These are phyloP conservation scores for Colletotrichum karsti DNA, from an alignment of 2,329 filamentous ascomycete genomes.

Conservation along the genomic window DNA sequence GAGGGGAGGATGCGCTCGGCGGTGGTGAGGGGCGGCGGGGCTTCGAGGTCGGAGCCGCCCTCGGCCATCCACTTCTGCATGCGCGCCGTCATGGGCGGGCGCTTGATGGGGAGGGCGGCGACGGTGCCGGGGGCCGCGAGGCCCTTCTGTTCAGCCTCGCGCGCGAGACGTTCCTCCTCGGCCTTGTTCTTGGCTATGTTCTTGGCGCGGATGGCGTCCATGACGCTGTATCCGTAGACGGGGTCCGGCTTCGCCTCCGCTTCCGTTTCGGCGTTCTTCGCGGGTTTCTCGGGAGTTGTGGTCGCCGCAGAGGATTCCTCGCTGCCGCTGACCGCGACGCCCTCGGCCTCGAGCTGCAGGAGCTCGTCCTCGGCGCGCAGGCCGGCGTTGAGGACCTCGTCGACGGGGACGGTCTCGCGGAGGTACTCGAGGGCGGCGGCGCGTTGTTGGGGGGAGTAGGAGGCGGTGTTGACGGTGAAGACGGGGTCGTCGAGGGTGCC, in stretches of 20 bases:
- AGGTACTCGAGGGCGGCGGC: conserved; percentile 62
- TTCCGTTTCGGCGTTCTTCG: conserved; percentile 27
- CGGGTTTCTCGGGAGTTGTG: not conserved
- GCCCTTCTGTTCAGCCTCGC: conserved; percentile 37
- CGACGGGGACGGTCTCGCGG: conserved; percentile 61
- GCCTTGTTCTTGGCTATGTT: conserved; percentile 60
- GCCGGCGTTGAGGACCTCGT: conserved; percentile 69
- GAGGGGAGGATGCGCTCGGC: conserved; percentile 66
- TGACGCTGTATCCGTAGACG: conserved; percentile 65
- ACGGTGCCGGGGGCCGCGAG: conserved; percentile 47
- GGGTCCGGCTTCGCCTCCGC: conserved; percentile 46
- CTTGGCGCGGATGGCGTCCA: conserved; percentile 65
- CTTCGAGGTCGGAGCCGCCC: conserved; percentile 59
- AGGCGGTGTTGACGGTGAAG: conserved; percentile 55
- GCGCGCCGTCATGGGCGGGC: conserved; percentile 48
- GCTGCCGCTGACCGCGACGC: conserved; percentile 20
- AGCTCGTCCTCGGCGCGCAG: conserved; percentile 71
- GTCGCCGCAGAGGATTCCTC: conserved; percentile 29
- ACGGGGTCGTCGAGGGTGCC: conserved; percentile 70
- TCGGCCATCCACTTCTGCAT: conserved; percentile 52
- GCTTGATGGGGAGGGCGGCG: conserved; percentile 45
- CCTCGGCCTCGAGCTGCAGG: conserved; percentile 53
- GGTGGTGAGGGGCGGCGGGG: conserved; percentile 58
- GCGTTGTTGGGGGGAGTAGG: conserved; percentile 51
- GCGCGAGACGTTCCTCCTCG: conserved; percentile 52